Evolutionary conservation across 2,329 filamentous ascomycete species (phyloP).

Genomic region (Sarocladiaceae sp.): DNA sequence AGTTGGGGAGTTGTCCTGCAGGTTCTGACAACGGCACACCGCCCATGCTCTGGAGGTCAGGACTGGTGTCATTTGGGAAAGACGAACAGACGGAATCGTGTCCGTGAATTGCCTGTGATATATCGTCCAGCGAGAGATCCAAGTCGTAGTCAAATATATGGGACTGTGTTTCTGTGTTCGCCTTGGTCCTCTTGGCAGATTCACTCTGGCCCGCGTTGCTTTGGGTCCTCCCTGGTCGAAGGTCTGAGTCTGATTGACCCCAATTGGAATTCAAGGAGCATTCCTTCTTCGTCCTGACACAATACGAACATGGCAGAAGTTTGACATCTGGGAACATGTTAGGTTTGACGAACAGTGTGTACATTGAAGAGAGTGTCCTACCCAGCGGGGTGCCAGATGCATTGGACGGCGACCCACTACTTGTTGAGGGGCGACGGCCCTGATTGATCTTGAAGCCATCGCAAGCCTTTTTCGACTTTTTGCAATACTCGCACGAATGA

Average conservation of each 20-base stretch:
- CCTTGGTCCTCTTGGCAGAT: background rate
- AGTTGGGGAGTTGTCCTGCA: background rate
- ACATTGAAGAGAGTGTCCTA: no score
- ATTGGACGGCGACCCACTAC: background rate
- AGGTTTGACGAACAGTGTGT: no score
- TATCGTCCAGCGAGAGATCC: background rate
- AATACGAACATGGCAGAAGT: conserved; percentile 17
- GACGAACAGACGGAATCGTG: background rate
- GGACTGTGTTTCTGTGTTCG: background rate
- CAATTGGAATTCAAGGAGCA: conserved; percentile 17
- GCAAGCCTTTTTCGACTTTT: conserved; percentile 21
- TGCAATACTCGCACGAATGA: conserved; percentile 20
- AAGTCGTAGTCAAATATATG: background rate
- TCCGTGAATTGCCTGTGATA: background rate
- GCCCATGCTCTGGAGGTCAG: background rate
- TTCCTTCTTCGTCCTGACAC: conserved; percentile 16
- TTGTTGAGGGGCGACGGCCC: background rate
- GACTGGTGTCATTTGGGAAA: no score
- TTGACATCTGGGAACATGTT: background rate
- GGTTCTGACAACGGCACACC: background rate
- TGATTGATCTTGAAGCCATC: conserved; percentile 16
- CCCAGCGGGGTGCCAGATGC: background rate
- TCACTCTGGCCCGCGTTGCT: background rate
- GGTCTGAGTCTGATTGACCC: background rate
- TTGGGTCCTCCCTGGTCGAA: background rate